Evolutionary conservation across 2,329 filamentous ascomycete genomes (phyloP).

Genomic region (Trichoderma sp.): DNA sequence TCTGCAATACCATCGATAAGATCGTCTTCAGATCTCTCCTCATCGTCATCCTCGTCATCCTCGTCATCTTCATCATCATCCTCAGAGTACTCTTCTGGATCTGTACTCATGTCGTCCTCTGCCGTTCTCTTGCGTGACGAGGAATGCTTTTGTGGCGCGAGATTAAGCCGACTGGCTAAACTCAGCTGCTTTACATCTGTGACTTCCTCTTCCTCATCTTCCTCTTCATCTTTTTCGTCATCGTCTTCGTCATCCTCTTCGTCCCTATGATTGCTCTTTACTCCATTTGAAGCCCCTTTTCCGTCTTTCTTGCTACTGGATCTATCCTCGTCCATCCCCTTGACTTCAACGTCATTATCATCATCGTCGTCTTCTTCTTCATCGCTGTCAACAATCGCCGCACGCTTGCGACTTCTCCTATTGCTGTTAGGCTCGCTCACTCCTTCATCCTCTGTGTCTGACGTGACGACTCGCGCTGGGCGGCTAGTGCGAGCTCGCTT

Average conservation of each 20-base stretch:
- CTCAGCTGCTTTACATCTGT: constrained; percentile 21
- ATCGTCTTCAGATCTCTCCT: constrained; percentile 26
- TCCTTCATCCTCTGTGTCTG: constrained; percentile 27
- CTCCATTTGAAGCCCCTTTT: constrained; percentile 5
- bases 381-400: background rate
- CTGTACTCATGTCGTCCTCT: background rate
- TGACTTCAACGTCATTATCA: background rate
- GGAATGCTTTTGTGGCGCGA: constrained; percentile 21
- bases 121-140: background rate
- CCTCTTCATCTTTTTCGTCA: constrained; percentile 6
- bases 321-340: background rate
- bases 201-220: constrained; percentile 20
- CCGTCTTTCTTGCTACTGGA: constrained; percentile 14
- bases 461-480: constrained; percentile 16
- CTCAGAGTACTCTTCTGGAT: background rate
- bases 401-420: background rate
- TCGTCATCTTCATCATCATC: constrained; percentile 22
- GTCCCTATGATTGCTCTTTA: background rate
- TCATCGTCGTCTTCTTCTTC: constrained; percentile 17
- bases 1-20: constrained; percentile 35
- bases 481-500: constrained; percentile 28
- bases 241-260: background rate
- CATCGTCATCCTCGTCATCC: constrained; percentile 23
- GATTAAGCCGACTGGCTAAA: constrained; percentile 27
- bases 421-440: background rate